Conservation (phyloP, 164 flowering plant genomes). For the Platanus orientalis region DNA sequence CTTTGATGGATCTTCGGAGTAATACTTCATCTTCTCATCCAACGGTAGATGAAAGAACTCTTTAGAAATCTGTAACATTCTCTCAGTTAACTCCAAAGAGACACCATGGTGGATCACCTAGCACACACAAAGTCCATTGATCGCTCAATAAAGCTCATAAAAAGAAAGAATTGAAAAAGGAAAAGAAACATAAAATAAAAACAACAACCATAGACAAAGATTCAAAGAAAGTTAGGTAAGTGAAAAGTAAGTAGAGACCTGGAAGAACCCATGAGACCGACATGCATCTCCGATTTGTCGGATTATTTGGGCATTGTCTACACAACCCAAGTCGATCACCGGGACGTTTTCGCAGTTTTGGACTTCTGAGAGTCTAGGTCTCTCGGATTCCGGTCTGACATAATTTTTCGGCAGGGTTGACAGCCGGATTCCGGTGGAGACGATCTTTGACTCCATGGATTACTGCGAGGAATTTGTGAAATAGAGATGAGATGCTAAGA, state of each 20-base stretch:
- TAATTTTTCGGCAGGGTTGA: slow-evolving; percentile 40
- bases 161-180: neutral
- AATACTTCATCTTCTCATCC: too few relatives aligned
- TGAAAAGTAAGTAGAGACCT: slow-evolving; percentile 39
- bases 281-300: slow-evolving; percentile 51
- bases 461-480: too few relatives aligned
- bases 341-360: slow-evolving; percentile 44
- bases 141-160: neutral
- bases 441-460: too few relatives aligned
- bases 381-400: slow-evolving; percentile 55
- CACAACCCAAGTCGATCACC: slow-evolving; percentile 41
- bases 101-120: slow-evolving; percentile 82
- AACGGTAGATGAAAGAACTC: slow-evolving; percentile 59
- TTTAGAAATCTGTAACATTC: slow-evolving; percentile 34
- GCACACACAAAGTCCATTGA: neutral
- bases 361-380: slow-evolving; percentile 63
- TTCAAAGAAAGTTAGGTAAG: neutral
- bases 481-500: too few relatives aligned
- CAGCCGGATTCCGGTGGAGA: slow-evolving; percentile 34
- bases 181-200: too few relatives aligned
- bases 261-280: slow-evolving; percentile 46
- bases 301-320: slow-evolving; percentile 24
- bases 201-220: too few relatives aligned
- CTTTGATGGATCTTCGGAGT: slow-evolving; percentile 40
- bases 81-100: slow-evolving; percentile 25